phyloP scores from a whole-genome alignment of 2,329 filamentous ascomycete genomes.

The Beauveria asiatica region DNA sequence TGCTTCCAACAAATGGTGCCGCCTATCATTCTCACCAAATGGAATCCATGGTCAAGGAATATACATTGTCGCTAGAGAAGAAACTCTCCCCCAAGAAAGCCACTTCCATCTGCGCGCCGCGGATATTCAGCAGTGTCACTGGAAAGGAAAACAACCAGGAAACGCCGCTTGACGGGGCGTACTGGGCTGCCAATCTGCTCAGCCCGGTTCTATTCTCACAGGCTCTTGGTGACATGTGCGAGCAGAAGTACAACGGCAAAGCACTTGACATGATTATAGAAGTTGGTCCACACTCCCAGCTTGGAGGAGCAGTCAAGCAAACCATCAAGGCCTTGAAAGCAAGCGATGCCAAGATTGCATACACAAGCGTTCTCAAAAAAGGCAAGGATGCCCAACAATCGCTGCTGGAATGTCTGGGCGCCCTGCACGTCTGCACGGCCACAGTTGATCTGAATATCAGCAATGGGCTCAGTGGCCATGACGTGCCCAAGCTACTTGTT shows the following conservation, averaged over 20 bases:
- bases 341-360: background rate
- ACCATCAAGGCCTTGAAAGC: background rate
- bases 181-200: background rate
- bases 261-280: background rate
- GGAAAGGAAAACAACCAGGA: background rate
- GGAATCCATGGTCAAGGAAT: background rate
- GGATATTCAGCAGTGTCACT: background rate
- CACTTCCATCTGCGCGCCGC: background rate
- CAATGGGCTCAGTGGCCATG: background rate
- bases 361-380: background rate
- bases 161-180: background rate
- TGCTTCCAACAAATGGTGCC: background rate
- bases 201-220: background rate
- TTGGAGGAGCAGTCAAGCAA: background rate
- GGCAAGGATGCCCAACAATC: background rate
- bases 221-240: background rate
- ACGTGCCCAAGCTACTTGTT: background rate
- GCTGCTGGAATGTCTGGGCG: background rate
- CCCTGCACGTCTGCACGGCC: background rate
- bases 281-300: background rate
- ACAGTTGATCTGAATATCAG: background rate
- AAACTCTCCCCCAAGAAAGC: background rate
- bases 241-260: background rate
- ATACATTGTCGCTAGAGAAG: background rate
- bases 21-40: background rate